Percentiles rank a stretch among this genome's conserved stretches.
Evolutionary conservation across 2,329 filamentous ascomycete species (phyloP).

Genomic region (Ustulina deusta): DNA sequence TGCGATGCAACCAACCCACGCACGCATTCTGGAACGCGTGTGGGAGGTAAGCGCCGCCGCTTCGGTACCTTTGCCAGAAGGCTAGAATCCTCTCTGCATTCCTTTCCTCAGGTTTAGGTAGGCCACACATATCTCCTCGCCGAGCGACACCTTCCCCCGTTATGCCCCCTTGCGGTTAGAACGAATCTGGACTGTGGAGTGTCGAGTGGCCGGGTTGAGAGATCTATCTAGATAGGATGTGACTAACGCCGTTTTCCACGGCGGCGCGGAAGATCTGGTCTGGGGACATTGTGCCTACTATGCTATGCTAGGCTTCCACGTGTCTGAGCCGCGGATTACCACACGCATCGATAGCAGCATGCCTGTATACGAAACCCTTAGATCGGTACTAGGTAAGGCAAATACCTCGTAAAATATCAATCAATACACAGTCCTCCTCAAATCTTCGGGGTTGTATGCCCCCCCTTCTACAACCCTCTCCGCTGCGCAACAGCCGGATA

Average conservation of each 20-base stretch:
- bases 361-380: not conserved
- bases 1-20: not conserved
- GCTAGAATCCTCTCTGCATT: not conserved
- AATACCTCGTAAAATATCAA: not conserved
- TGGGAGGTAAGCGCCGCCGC: constrained; percentile 4
- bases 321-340: not conserved
- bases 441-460: not conserved
- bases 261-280: not conserved
- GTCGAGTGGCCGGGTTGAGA: not conserved
- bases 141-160: not conserved
- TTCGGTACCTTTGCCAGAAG: not conserved
- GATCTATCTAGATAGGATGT: not conserved
- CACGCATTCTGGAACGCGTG: not conserved
- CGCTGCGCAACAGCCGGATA: no score
- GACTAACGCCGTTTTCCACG: not conserved
- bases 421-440: not conserved
- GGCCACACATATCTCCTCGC: not conserved
- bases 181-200: not conserved
- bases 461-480: not conserved
- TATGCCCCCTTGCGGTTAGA: constrained; percentile 11
- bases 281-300: not conserved
- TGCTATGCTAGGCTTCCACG: not conserved
- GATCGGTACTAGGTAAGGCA: not conserved
- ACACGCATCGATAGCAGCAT: not conserved
- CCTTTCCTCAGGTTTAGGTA: not conserved